Evolutionary conservation across 371 early-diverging fungal genomes (phyloP).

Genomic region (Massospora cicadina): DNA sequence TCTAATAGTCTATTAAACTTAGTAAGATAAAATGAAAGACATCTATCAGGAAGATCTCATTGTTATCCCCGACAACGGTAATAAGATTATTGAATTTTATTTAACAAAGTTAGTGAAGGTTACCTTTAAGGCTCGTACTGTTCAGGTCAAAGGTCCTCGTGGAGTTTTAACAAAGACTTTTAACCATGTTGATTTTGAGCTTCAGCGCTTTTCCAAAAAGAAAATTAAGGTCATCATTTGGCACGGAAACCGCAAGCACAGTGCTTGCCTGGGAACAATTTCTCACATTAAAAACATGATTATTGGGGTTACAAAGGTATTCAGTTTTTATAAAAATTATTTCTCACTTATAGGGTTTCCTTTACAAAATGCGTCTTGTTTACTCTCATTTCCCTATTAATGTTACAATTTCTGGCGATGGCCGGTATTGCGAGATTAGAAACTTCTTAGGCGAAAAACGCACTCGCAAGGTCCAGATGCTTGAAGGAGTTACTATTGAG

Average conservation of each 20-base stretch:
- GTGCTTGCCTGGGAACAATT: slow-evolving; percentile 95
- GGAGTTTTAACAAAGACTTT: slow-evolving; percentile 83
- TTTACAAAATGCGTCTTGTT: slow-evolving; percentile 99
- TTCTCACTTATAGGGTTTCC: slow-evolving; percentile 54
- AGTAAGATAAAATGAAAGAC: slow-evolving; percentile 46
- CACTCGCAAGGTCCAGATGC: slow-evolving; percentile 75
- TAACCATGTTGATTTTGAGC: slow-evolving; percentile 87
- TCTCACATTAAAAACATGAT: slow-evolving; percentile 97
- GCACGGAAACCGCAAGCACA: slow-evolving; percentile 96
- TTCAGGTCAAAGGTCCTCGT: slow-evolving; percentile 72
- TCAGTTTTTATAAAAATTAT: slow-evolving; percentile 6
- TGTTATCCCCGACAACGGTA: slow-evolving; percentile 45
- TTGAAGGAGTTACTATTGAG: slow-evolving; percentile 77
- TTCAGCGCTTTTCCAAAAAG: slow-evolving; percentile 39
- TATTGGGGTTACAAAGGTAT: slow-evolving; percentile 88
- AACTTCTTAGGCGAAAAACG: slow-evolving; percentile 99
- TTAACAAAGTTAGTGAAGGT: slow-evolving; percentile 29
- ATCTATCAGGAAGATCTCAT: slow-evolving; percentile 70
- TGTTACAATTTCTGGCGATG: slow-evolving; percentile 73
- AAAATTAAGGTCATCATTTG: slow-evolving; percentile 79
- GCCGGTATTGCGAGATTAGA: slow-evolving; percentile 85
- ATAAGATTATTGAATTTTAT: neutral
- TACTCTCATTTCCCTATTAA: slow-evolving; percentile 99
- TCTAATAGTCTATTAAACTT: neutral
- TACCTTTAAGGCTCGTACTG: slow-evolving; percentile 51